phyloP scores from a whole-genome alignment of 2,329 filamentous ascomycete species.

The Hypoxylon rubiginosum region DNA sequence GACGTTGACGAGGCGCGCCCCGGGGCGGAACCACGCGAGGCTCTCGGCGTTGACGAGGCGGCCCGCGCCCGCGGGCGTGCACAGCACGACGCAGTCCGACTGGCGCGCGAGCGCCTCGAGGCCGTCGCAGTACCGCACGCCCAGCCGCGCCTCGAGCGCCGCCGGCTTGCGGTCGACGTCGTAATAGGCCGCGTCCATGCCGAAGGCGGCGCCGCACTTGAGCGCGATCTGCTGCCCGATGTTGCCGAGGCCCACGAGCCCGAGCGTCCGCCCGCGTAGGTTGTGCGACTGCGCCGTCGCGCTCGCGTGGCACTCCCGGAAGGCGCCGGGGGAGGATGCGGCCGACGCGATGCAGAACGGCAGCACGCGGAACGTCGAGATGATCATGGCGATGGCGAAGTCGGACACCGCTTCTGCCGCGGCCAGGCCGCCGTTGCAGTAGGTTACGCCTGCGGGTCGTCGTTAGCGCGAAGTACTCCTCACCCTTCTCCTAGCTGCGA shows the following conservation, averaged over 20 bases:
- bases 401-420: constrained; percentile 81
- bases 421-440: constrained; percentile 79
- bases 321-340: constrained; percentile 56
- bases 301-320: constrained; percentile 70
- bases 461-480: not conserved
- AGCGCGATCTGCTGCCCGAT: constrained; percentile 74
- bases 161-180: constrained; percentile 67
- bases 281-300: constrained; percentile 73
- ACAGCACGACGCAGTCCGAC: constrained; percentile 73
- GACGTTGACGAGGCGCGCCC: constrained; percentile 74
- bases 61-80: constrained; percentile 65
- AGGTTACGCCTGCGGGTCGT: constrained; percentile 67
- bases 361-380: constrained; percentile 77
- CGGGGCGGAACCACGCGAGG: constrained; percentile 66
- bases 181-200: constrained; percentile 75
- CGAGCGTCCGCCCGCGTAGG: constrained; percentile 71
- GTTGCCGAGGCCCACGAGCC: constrained; percentile 77
- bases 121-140: constrained; percentile 64
- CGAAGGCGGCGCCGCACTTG: constrained; percentile 69
- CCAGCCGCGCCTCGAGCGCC: constrained; percentile 57
- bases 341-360: constrained; percentile 74
- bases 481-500: not conserved
- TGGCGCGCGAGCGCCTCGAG: constrained; percentile 65
- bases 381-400: constrained; percentile 76
- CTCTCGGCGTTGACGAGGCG: constrained; percentile 63